A percentile compares a stretch with the other conserved stretches of the same genome.
Evolutionary conservation across 345 rosid genomes (phyloP).

Genomic region (Boechera stricta): DNA sequence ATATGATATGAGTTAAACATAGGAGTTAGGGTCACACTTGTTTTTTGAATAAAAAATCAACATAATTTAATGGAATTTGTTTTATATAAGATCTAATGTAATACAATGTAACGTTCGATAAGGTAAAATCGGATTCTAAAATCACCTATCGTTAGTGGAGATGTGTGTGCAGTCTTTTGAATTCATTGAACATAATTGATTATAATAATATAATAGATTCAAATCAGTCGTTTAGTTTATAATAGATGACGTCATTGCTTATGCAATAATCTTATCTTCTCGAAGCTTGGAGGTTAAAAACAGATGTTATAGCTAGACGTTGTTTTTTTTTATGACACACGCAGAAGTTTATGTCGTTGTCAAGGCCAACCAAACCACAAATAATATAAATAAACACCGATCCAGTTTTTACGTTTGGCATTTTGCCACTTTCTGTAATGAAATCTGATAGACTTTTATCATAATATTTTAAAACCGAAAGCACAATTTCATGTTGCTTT

Average conservation of each 20-base stretch:
- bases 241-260: constrained; percentile 35
- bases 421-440: neutral
- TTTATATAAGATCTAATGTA: neutral
- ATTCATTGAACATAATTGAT: neutral
- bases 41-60: neutral
- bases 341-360: neutral
- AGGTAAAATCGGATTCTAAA: neutral
- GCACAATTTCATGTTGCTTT: neutral
- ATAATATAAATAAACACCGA: neutral
- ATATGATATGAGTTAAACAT: neutral
- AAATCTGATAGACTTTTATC: neutral
- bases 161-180: neutral
- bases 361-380: neutral
- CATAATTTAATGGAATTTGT: neutral
- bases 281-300: constrained; percentile 8
- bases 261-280: constrained; percentile 34
- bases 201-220: no score
- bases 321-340: neutral
- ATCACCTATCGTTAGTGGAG: neutral
- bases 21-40: neutral
- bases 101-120: neutral
- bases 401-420: neutral
- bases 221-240: neutral
- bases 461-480: neutral
- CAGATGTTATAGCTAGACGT: neutral